These are phyloP conservation scores for Lithohypha guttulata DNA, from an alignment of 2,329 filamentous ascomycete genomes.

Conservation along the genomic window DNA sequence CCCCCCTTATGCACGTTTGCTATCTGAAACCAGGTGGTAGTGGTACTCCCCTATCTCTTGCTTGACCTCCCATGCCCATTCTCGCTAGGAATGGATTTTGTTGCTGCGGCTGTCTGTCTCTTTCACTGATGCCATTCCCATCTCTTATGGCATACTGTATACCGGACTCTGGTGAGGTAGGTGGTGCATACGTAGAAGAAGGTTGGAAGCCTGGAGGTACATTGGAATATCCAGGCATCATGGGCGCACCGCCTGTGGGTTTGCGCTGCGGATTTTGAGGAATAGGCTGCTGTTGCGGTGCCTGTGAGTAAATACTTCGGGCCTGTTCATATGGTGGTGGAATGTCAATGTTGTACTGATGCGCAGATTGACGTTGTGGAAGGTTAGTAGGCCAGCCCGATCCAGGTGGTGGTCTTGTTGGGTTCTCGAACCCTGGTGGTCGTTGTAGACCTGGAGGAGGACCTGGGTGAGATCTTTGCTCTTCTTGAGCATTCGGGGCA, in stretches of 20 bases:
- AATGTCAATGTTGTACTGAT: conserved; percentile 24
- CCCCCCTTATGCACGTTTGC: too few relatives aligned
- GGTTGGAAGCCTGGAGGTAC: conserved; percentile 8
- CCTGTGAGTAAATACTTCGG: not conserved
- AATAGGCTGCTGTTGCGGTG: conserved; percentile 5
- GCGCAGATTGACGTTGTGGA: conserved; percentile 26
- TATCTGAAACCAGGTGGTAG: not conserved
- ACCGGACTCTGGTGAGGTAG: conserved; percentile 2
- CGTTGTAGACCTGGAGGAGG: conserved; percentile 28
- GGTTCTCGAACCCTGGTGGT: conserved; percentile 35
- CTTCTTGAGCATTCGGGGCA: conserved; percentile 27
- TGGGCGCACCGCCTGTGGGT: not conserved
- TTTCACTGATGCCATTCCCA: not conserved
- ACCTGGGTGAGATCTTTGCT: conserved; percentile 27
- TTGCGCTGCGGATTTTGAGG: conserved; percentile 10
- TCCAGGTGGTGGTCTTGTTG: conserved; percentile 28
- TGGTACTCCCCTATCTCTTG: not conserved
- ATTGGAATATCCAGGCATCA: not conserved
- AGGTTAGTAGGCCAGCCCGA: conserved; percentile 28
- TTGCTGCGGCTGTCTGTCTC: not conserved
- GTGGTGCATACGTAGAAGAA: conserved; percentile 3
- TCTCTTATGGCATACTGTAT: conserved; percentile 3
- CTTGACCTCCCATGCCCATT: too few relatives aligned
- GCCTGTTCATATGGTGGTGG: conserved; percentile 1
- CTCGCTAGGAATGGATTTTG: not conserved